These are phyloP conservation scores for Leishmania lainsoni DNA, from an alignment of 208 protist species.

Conservation along the genomic window DNA sequence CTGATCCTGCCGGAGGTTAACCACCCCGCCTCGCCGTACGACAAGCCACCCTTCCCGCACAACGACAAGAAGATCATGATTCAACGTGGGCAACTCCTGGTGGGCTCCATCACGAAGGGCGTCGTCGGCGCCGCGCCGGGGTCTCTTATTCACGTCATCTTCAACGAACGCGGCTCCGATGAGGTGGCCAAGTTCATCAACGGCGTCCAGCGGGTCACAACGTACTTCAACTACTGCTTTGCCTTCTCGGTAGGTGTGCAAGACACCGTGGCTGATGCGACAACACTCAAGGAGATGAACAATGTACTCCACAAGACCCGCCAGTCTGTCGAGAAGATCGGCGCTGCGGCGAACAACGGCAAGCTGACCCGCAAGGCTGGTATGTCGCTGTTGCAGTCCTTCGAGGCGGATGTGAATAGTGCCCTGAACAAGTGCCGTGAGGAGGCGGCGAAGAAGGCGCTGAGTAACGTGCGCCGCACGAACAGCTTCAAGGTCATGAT, in stretches of 20 bases:
- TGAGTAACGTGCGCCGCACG: constrained; percentile 77
- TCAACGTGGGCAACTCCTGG: constrained; percentile 92
- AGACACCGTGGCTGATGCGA: constrained; percentile 97
- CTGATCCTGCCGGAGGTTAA: constrained; percentile 97
- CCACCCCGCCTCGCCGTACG: constrained; percentile 60
- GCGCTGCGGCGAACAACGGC: constrained; percentile 92
- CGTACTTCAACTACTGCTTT: constrained; percentile 96
- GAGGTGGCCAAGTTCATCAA: constrained; percentile 90
- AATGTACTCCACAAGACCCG: constrained; percentile 90
- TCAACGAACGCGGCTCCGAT: constrained; percentile 97
- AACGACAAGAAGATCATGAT: constrained; percentile 91
- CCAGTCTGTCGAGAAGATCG: constrained; percentile 91
- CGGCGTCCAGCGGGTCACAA: constrained; percentile 96
- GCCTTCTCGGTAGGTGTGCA: constrained; percentile 98
- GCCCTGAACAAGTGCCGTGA: constrained; percentile 93
- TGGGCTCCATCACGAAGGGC: constrained; percentile 91
- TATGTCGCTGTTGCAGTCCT: constrained; percentile 96
- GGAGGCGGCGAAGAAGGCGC: constrained; percentile 87
- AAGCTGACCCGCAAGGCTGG: constrained; percentile 95
- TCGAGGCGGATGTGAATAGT: constrained; percentile 98
- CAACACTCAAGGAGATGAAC: constrained; percentile 93
- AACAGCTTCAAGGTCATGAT: constrained; percentile 98
- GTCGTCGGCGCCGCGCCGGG: constrained; percentile 87
- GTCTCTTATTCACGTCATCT: constrained; percentile 97
- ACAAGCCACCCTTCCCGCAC: constrained; percentile 75